Evolutionary conservation across 2,329 filamentous ascomycete genomes (phyloP).

Genomic region (Colletotrichum salicis): DNA sequence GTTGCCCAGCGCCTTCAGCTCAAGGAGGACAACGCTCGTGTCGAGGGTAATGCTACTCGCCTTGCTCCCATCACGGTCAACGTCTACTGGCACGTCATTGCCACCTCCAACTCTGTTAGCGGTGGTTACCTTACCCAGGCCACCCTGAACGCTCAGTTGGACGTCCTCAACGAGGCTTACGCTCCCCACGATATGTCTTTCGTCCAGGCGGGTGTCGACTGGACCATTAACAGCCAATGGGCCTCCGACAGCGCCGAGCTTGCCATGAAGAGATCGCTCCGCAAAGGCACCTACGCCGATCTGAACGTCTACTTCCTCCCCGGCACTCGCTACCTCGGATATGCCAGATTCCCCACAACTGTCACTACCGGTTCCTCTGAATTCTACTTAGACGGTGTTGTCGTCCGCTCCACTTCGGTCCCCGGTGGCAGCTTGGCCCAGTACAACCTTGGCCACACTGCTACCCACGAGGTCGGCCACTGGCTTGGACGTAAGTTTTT

Average conservation of each 20-base stretch:
- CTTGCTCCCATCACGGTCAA: conserved; percentile 48
- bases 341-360: conserved; percentile 56
- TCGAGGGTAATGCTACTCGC: conserved; percentile 36
- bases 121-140: conserved; percentile 48
- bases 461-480: conserved; percentile 59
- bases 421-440: conserved; percentile 50
- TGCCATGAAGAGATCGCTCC: conserved; percentile 56
- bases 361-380: conserved; percentile 42
- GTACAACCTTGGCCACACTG: conserved; percentile 47
- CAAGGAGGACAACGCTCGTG: conserved; percentile 28
- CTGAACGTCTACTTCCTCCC: conserved; percentile 62
- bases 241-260: conserved; percentile 52
- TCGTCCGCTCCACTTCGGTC: conserved; percentile 48
- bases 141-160: conserved; percentile 52
- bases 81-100: conserved; percentile 52
- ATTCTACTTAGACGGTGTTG: conserved; percentile 53
- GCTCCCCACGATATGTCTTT: conserved; percentile 56
- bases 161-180: conserved; percentile 57
- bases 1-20: conserved; percentile 25
- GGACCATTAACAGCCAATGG: conserved; percentile 60
- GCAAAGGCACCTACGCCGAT: conserved; percentile 52
- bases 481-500: conserved; percentile 52
- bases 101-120: conserved; percentile 41
- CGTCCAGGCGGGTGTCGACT: conserved; percentile 53
- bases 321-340: conserved; percentile 51